Conservation (phyloP, 495 filamentous ascomycete genomes). For the Lentithecium fluviatile region DNA sequence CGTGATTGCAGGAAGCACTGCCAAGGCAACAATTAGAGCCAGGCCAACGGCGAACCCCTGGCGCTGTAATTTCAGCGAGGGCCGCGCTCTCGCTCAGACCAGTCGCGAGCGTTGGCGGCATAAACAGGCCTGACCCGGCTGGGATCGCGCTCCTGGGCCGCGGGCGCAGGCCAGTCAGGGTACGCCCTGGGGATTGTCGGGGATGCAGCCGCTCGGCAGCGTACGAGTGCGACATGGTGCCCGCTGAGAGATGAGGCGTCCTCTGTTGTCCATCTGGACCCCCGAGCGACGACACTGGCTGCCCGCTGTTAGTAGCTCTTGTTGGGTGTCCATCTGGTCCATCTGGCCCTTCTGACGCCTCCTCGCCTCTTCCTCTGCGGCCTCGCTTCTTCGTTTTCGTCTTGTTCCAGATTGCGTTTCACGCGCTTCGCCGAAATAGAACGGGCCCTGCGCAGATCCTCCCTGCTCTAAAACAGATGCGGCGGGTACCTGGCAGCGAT, state of each 20-base stretch:
- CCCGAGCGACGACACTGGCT: not conserved
- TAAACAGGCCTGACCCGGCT: not conserved
- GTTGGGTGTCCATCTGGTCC: not conserved
- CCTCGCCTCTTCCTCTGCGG: not conserved
- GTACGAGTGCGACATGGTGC: constrained; percentile 5
- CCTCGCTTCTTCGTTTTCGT: not conserved
- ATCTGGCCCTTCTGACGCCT: not conserved
- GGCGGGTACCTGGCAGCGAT: constrained; percentile 31
- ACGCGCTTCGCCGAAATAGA: constrained; percentile 22
- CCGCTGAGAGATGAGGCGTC: constrained; percentile 13
- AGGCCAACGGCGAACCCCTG: constrained; percentile 13
- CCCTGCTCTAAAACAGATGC: constrained; percentile 21
- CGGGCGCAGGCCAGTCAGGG: constrained; percentile 27
- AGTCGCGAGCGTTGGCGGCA: constrained; percentile 3
- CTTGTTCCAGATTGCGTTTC: constrained; percentile 27
- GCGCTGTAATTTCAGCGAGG: constrained; percentile 31
- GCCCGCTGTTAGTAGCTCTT: not conserved
- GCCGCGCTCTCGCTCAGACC: constrained; percentile 12
- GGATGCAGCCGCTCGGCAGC: constrained; percentile 19
- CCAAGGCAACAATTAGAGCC: constrained; percentile 16
- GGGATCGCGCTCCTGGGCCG: no score
- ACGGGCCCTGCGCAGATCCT: constrained; percentile 27
- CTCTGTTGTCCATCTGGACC: not conserved
- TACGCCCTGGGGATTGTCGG: not conserved
- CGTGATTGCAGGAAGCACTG: constrained; percentile 28